These are phyloP conservation scores for Plasmodium coatneyi DNA, from an alignment of 169 alveolate species.

Conservation along the genomic window DNA sequence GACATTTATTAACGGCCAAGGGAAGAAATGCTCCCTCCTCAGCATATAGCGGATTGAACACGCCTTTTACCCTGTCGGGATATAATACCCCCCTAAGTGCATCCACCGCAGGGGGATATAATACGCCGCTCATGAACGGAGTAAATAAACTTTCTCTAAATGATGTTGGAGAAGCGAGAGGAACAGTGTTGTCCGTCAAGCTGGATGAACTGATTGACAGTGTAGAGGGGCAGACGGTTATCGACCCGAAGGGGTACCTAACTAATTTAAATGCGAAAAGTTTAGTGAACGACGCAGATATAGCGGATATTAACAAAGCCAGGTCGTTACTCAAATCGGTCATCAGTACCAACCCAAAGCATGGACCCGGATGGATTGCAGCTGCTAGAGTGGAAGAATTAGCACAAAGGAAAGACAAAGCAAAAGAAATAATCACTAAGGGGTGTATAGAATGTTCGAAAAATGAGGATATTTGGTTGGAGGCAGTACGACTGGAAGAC, in stretches of 20 bases:
- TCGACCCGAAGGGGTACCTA: slow-evolving; percentile 96
- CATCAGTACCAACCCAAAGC: slow-evolving; percentile 95
- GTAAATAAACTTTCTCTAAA: slow-evolving; percentile 77
- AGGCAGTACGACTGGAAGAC: slow-evolving; percentile 97
- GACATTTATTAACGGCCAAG: not conserved
- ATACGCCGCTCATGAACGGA: slow-evolving; percentile 69
- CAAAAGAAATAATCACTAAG: slow-evolving; percentile 95
- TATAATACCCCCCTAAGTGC: slow-evolving; percentile 78
- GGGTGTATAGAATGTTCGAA: slow-evolving; percentile 97
- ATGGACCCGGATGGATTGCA: slow-evolving; percentile 99
- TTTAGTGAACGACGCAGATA: slow-evolving; percentile 89
- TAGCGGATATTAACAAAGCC: slow-evolving; percentile 96
- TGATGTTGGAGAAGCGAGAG: slow-evolving; percentile 95
- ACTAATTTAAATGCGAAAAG: slow-evolving; percentile 91
- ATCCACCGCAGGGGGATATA: slow-evolving; percentile 81
- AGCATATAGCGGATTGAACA: slow-evolving; percentile 16
- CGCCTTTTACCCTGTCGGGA: slow-evolving; percentile 51
- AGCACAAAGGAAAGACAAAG: slow-evolving; percentile 94
- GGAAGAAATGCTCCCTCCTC: not conserved
- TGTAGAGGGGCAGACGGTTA: slow-evolving; percentile 95
- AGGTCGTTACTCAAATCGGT: slow-evolving; percentile 90
- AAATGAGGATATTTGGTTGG: slow-evolving; percentile 99
- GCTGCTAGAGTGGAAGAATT: slow-evolving; percentile 99
- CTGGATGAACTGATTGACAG: slow-evolving; percentile 94
- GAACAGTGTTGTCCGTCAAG: slow-evolving; percentile 92